Conservation (phyloP, 164 flowering plant genomes). For the Vitis riparia region DNA sequence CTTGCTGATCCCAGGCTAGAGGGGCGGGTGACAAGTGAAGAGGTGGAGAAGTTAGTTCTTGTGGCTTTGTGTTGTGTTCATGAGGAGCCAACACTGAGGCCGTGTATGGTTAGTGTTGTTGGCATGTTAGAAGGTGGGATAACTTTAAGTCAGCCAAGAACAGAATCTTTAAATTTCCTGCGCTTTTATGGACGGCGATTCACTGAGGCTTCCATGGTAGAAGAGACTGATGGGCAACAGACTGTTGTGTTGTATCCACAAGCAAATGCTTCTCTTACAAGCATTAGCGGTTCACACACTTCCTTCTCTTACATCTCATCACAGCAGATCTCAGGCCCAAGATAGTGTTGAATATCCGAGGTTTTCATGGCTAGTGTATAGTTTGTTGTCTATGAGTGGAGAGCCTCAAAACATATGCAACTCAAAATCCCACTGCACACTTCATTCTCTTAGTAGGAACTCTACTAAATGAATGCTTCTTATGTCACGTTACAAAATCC, state of each 20-base stretch:
- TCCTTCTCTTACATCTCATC: slow-evolving; percentile 54
- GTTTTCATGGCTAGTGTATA: neutral
- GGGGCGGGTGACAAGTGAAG: slow-evolving; percentile 60
- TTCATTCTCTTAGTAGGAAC: no score
- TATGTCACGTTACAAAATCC: neutral
- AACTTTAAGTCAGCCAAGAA: slow-evolving; percentile 43
- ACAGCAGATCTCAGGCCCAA: slow-evolving; percentile 70
- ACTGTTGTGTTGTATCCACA: slow-evolving; percentile 21
- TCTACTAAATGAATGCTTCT: neutral
- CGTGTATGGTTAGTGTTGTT: slow-evolving; percentile 71
- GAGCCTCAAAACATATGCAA: neutral
- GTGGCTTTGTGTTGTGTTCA: slow-evolving; percentile 88
- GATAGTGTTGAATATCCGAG: slow-evolving; percentile 28
- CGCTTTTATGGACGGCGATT: slow-evolving; percentile 76
- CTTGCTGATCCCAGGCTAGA: slow-evolving; percentile 74
- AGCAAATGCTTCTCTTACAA: slow-evolving; percentile 24
- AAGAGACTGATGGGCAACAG: slow-evolving; percentile 20
- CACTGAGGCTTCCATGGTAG: slow-evolving; percentile 49
- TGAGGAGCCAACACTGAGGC: slow-evolving; percentile 79
- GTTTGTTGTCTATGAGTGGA: neutral
- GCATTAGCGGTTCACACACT: slow-evolving; percentile 25
- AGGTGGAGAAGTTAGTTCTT: slow-evolving; percentile 70
- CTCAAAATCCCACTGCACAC: neutral
- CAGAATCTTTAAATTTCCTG: slow-evolving; percentile 64
- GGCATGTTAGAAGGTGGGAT: slow-evolving; percentile 83